Percentiles rank a stretch among this genome's conserved stretches.
These are phyloP conservation scores for Microdochium nivale DNA, from an alignment of 2,329 filamentous ascomycete genomes.

Conservation along the genomic window DNA sequence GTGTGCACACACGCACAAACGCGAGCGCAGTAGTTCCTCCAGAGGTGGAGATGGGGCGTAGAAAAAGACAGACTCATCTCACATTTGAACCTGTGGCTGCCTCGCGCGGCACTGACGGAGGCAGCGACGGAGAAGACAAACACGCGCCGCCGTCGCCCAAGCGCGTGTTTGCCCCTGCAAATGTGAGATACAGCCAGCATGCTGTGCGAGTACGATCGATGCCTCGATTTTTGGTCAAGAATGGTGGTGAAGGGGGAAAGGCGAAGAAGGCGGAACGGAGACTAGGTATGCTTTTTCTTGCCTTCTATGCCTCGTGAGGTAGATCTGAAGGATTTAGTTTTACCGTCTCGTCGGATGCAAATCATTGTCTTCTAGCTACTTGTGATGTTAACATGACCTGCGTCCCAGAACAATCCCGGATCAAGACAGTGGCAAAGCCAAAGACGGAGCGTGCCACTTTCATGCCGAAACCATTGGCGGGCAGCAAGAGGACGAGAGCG, in stretches of 20 bases:
- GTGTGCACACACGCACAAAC: no score
- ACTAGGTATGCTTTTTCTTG: conserved; percentile 9
- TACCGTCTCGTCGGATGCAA: not conserved
- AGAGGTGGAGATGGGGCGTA: conserved; percentile 10
- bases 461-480: not conserved
- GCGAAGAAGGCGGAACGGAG: conserved; percentile 13
- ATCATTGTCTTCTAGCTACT: not conserved
- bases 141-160: not conserved
- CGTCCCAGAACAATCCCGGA: not conserved
- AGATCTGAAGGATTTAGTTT: not conserved
- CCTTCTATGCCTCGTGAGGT: not conserved
- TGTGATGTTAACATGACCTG: not conserved
- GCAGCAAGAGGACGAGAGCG: not conserved
- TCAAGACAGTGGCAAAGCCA: not conserved
- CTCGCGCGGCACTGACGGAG: conserved; percentile 9
- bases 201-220: not conserved
- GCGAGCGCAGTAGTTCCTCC: no score
- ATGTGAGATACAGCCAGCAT: not conserved
- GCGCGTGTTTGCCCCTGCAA: conserved; percentile 2
- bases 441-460: not conserved
- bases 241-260: not conserved
- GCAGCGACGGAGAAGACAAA: not conserved
- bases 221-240: not conserved
- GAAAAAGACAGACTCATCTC: conserved; percentile 18
- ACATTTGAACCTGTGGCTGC: conserved; percentile 19